These are phyloP conservation scores for Neofusicoccum sp. DNA, from an alignment of 2,329 filamentous ascomycete species.

Conservation along the genomic window DNA sequence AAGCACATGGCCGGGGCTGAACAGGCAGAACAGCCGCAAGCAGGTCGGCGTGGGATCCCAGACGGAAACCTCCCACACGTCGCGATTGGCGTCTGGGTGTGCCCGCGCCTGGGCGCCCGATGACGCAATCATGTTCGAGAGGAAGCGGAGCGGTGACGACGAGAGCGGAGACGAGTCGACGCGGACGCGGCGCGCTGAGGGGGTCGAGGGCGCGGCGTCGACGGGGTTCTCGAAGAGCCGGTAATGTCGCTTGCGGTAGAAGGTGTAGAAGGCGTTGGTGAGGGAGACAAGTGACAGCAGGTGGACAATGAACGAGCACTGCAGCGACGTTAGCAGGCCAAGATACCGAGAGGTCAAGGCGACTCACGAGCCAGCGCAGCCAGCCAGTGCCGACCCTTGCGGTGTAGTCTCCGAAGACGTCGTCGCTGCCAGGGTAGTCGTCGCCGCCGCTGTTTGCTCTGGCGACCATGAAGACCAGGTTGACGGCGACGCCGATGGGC, in stretches of 20 bases:
- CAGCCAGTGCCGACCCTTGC: conserved; percentile 60
- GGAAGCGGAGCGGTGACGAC: conserved; percentile 75
- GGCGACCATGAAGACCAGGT: conserved; percentile 79
- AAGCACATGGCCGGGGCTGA: conserved; percentile 91
- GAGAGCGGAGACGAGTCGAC: conserved; percentile 81
- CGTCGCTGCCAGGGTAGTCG: conserved; percentile 59
- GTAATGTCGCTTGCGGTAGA: conserved; percentile 81
- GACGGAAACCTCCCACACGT: conserved; percentile 92
- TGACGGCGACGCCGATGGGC: conserved; percentile 74
- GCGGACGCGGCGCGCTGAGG: conserved; percentile 84
- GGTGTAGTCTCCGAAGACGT: conserved; percentile 78
- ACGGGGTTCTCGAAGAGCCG: conserved; percentile 87
- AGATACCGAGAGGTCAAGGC: not conserved
- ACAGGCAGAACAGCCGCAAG: conserved; percentile 81
- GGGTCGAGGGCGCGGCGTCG: conserved; percentile 73
- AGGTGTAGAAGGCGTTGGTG: conserved; percentile 78
- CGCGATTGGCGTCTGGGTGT: conserved; percentile 76
- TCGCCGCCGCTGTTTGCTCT: conserved; percentile 70
- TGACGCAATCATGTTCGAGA: conserved; percentile 65
- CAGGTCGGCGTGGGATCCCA: conserved; percentile 92
- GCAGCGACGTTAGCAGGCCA: conserved; percentile 20
- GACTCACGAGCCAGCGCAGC: conserved; percentile 65
- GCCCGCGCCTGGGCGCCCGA: conserved; percentile 79
- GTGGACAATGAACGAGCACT: conserved; percentile 67
- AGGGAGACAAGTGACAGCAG: conserved; percentile 67